Conservation (phyloP, 441 rosid species). For the Eutrema salsugineum region DNA sequence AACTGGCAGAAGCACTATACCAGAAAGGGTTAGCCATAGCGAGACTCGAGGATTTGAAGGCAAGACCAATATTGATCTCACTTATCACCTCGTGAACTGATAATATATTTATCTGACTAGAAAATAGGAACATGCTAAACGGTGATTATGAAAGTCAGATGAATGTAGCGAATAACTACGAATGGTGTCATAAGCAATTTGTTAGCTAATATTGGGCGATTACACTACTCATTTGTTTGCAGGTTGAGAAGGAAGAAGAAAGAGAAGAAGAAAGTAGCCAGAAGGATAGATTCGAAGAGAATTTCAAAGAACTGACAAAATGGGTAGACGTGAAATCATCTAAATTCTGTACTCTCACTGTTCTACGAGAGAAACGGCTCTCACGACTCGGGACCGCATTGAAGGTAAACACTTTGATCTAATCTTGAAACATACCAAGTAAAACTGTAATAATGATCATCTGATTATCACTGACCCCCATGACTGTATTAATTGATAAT, state of each 20-base stretch:
- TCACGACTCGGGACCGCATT: conserved; percentile 84
- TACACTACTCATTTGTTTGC: conserved; percentile 9
- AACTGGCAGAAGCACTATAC: conserved; percentile 77
- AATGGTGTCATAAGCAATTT: not conserved
- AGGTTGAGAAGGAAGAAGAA: conserved; percentile 41
- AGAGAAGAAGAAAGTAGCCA: conserved; percentile 34
- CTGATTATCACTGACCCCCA: not conserved
- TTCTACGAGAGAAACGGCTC: conserved; percentile 65
- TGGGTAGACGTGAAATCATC: conserved; percentile 89
- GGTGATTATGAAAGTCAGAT: not conserved
- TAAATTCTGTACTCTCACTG: conserved; percentile 69
- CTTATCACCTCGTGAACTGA: not conserved
- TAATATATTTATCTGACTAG: not conserved
- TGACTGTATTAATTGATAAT: not conserved
- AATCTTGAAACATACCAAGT: not conserved
- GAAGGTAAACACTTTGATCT: conserved; percentile 48
- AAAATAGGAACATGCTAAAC: not conserved
- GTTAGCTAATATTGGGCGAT: not conserved
- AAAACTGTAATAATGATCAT: not conserved
- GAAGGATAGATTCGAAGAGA: conserved; percentile 71
- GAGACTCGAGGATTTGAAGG: conserved; percentile 66
- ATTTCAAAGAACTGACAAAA: conserved; percentile 72
- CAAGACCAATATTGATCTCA: conserved; percentile 4
- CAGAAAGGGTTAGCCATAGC: conserved; percentile 83
- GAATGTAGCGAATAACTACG: not conserved